Conservation (phyloP, 2,329 filamentous ascomycete genomes). For the Phaeosphaeriaceae sp. region DNA sequence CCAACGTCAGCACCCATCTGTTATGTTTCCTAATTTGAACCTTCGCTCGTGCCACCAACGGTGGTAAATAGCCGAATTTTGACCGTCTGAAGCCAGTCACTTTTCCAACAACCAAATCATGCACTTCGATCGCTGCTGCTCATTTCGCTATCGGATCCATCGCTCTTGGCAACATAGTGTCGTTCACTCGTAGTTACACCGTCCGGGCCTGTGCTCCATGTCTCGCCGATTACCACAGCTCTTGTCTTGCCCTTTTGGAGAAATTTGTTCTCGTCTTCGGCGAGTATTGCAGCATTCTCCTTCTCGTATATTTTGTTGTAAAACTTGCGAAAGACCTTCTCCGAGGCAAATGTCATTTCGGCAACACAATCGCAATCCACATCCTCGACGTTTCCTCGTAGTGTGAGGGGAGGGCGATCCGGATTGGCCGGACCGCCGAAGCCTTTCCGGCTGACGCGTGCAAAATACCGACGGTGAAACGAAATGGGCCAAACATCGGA, state of each 20-base stretch:
- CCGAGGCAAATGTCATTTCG: slow-evolving; percentile 31
- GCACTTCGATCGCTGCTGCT: slow-evolving; percentile 20
- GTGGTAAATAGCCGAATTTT: background rate
- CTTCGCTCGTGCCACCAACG: background rate
- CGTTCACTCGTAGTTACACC: slow-evolving; percentile 1
- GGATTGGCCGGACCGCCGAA: slow-evolving; percentile 34
- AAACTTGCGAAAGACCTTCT: slow-evolving; percentile 32
- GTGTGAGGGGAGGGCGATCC: slow-evolving; percentile 26
- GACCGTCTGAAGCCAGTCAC: background rate
- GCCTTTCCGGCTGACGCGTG: slow-evolving; percentile 30
- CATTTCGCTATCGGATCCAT: slow-evolving; percentile 20
- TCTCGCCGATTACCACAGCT: slow-evolving; percentile 37
- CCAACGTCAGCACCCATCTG: background rate
- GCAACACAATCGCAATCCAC: slow-evolving; percentile 37
- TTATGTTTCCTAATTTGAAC: too few relatives aligned
- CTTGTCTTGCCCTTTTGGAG: slow-evolving; percentile 25
- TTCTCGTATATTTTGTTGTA: slow-evolving; percentile 32
- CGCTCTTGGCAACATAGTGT: slow-evolving; percentile 5
- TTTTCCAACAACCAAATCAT: background rate
- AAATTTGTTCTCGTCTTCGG: slow-evolving; percentile 33
- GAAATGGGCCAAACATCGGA: slow-evolving; percentile 24
- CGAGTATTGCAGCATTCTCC: slow-evolving; percentile 26
- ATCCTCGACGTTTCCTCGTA: slow-evolving; percentile 29
- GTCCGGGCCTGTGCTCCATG: slow-evolving; percentile 13
- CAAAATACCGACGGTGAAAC: slow-evolving; percentile 36